Conservation (phyloP, 257 asterid species). For the Fraxinus excelsior region DNA sequence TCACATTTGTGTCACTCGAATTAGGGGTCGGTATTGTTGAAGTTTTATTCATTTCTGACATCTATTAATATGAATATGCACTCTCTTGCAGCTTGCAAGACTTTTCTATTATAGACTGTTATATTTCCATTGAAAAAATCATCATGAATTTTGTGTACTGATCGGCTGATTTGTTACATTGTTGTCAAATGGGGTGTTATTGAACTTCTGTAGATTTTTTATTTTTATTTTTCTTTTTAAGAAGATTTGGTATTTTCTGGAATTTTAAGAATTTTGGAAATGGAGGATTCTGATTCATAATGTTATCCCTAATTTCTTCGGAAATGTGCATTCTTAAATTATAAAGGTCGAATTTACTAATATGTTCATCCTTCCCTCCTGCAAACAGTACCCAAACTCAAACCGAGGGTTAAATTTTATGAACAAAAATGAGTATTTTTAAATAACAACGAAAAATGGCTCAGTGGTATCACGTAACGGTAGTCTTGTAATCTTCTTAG, state of each 20-base stretch:
- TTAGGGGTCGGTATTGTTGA: not conserved
- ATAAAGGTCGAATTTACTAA: not conserved
- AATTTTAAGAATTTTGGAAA: not conserved
- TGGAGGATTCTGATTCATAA: not conserved
- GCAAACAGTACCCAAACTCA: not conserved
- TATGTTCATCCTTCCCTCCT: not conserved
- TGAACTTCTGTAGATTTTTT: not conserved
- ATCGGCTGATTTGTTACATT: not conserved
- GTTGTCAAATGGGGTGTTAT: not conserved
- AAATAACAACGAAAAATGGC: not conserved
- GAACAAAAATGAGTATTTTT: not conserved
- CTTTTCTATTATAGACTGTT: not conserved
- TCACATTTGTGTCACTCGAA: slow-evolving; percentile 1
- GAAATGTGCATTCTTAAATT: not conserved
- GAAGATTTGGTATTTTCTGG: not conserved
- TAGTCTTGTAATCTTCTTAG: not conserved
- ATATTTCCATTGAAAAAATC: not conserved
- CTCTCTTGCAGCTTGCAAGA: not conserved
- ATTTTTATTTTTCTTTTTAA: not conserved
- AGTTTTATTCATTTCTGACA: not conserved
- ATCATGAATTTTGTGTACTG: not conserved
- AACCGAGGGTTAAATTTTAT: not conserved
- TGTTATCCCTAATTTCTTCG: not conserved
- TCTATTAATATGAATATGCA: not conserved
- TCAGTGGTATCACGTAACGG: not conserved